Evolutionary conservation across 768 basidiomycete species (phyloP).

Genomic region (Lanmaoa pseudosensibilis): DNA sequence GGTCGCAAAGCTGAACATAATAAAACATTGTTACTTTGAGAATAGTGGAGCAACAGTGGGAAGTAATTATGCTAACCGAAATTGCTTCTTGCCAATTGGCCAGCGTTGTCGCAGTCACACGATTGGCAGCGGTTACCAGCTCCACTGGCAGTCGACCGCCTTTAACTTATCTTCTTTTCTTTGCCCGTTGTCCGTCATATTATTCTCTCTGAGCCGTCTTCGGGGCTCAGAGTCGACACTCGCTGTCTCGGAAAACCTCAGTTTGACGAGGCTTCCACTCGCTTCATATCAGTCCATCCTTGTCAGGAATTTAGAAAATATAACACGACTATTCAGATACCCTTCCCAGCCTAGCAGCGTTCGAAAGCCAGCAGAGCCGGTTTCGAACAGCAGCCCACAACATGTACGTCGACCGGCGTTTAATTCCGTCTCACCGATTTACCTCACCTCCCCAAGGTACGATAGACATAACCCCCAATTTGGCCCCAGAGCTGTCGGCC

Average conservation of each 20-base stretch:
- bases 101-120: slow-evolving; percentile 14
- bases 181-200: slow-evolving; percentile 2
- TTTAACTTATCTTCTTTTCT: slow-evolving; percentile 2
- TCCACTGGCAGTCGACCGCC: not conserved
- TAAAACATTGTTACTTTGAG: not conserved
- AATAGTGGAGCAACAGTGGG: not conserved
- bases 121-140: slow-evolving; percentile 23
- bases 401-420: slow-evolving; percentile 49
- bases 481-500: slow-evolving; percentile 53
- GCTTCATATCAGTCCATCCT: slow-evolving; percentile 22
- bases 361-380: slow-evolving; percentile 45
- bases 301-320: slow-evolving; percentile 1
- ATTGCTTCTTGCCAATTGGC: slow-evolving; percentile 1
- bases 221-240: slow-evolving; percentile 11
- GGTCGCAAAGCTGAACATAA: not conserved
- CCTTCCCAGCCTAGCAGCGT: slow-evolving; percentile 36
- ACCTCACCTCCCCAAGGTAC: slow-evolving; percentile 45
- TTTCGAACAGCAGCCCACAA: slow-evolving; percentile 62
- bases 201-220: slow-evolving; percentile 5
- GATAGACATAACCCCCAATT: slow-evolving; percentile 55
- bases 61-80: slow-evolving; percentile 18
- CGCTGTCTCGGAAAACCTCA: slow-evolving; percentile 23
- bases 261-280: slow-evolving; percentile 32
- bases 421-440: slow-evolving; percentile 8
- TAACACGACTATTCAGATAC: slow-evolving; percentile 14